Evolutionary conservation across 805 yeast species (phyloP).

Genomic region (Spathaspora gorwiae): DNA sequence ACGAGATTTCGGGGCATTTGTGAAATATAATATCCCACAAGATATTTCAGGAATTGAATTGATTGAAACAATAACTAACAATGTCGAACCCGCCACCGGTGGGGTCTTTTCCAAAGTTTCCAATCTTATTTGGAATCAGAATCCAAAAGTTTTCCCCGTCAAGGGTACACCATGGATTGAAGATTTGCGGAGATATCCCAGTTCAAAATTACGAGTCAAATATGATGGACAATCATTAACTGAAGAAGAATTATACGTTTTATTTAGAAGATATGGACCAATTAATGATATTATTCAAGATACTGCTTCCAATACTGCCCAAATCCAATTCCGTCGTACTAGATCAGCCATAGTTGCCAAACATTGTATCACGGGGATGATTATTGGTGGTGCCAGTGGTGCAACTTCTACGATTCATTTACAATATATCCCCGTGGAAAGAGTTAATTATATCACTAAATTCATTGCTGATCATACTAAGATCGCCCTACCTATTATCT

Average conservation of each 20-base stretch:
- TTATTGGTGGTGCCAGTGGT: slow-evolving; percentile 50
- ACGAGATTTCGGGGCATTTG: slow-evolving; percentile 94
- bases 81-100: slow-evolving; percentile 23
- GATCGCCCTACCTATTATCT: slow-evolving; percentile 71
- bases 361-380: slow-evolving; percentile 83
- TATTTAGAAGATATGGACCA: slow-evolving; percentile 83
- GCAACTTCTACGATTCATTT: slow-evolving; percentile 55
- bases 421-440: slow-evolving; percentile 57
- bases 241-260: slow-evolving; percentile 75
- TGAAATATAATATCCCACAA: slow-evolving; percentile 62
- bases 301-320: slow-evolving; percentile 33
- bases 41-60: slow-evolving; percentile 47
- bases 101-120: slow-evolving; percentile 7
- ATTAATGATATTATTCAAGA: slow-evolving; percentile 68
- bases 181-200: slow-evolving; percentile 78
- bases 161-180: slow-evolving; percentile 96
- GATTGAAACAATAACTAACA: slow-evolving; percentile 46
- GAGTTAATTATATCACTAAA: slow-evolving; percentile 50
- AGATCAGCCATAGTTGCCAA: slow-evolving; percentile 81
- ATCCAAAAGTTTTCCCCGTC: slow-evolving; percentile 63
- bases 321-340: slow-evolving; percentile 49
- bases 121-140: slow-evolving; percentile 14
- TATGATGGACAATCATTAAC: slow-evolving; percentile 69
- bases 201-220: slow-evolving; percentile 54
- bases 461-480: slow-evolving; percentile 72